Evolutionary conservation across 2,329 filamentous ascomycete species (phyloP).

Genomic region (Ilyonectria robusta): DNA sequence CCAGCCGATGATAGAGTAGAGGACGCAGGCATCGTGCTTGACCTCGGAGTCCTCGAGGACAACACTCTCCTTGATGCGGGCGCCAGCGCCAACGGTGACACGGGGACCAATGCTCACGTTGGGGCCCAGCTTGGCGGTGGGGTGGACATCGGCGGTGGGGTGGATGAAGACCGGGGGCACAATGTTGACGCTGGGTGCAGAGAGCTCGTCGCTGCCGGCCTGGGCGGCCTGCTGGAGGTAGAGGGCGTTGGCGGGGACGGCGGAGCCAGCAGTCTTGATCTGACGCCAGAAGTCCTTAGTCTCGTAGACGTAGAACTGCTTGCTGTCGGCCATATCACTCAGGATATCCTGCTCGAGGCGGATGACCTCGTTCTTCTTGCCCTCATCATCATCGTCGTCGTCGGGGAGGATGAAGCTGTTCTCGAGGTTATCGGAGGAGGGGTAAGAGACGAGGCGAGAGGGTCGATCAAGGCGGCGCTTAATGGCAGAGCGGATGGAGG

Average conservation of each 20-base stretch:
- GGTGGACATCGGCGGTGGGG: constrained; percentile 89
- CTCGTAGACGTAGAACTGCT: constrained; percentile 98
- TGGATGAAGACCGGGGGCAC: constrained; percentile 96
- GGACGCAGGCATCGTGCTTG: constrained; percentile 94
- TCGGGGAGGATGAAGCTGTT: constrained; percentile 65
- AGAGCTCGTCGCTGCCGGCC: constrained; percentile 81
- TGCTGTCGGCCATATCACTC: constrained; percentile 94
- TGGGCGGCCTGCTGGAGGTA: constrained; percentile 97
- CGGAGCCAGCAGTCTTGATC: constrained; percentile 98
- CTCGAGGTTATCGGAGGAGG: constrained; percentile 93
- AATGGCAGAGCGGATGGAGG: constrained; percentile 92
- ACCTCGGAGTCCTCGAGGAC: constrained; percentile 96
- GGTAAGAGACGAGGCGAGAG: constrained; percentile 88
- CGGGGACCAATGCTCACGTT: constrained; percentile 98
- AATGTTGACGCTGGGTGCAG: constrained; percentile 87
- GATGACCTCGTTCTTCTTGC: constrained; percentile 87
- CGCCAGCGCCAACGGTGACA: constrained; percentile 86
- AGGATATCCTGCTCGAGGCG: constrained; percentile 98
- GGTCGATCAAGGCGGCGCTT: constrained; percentile 95
- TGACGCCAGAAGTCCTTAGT: constrained; percentile 99
- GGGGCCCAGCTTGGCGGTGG: constrained; percentile 94
- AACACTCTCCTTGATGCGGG: constrained; percentile 94
- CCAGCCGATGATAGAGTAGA: constrained; percentile 98
- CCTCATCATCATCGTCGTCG: constrained; percentile 78
- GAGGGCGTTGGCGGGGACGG: constrained; percentile 94